Evolutionary conservation across 192 early-diverging fungal genomes (phyloP), one percentile per base, ranked within the genome.

Genomic region (Podila minutissima): DNA sequence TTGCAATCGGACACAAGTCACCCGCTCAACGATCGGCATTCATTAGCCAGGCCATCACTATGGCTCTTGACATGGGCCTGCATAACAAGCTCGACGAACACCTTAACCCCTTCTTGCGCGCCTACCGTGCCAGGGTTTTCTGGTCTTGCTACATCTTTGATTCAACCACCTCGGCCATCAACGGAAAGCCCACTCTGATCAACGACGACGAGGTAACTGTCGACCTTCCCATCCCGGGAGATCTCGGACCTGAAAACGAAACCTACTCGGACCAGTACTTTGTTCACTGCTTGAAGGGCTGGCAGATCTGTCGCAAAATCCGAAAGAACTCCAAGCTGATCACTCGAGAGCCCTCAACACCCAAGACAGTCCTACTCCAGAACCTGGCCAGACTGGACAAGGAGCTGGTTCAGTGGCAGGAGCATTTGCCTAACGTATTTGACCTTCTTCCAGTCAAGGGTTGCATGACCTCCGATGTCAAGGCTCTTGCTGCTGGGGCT

Each of bases 91-190:
- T 81, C 19, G 70, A 72, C 49, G 71, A 69, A 20, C 60, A 49
- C 33, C 48, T 66, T 1, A 31, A 69, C 46, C 64, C 50, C 1
- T 69, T 73, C 37, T 46, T 81, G 41, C 59, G 77, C 4, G 71
- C 77, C 4, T 81, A 81, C 22, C 24, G 77, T n/a, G 37, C 77
- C 8, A 71, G 77, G 12, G 62, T 81, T 26, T 81, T 81, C 51
- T 81, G 77, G 77, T 81, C 70, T 31, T 69, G 71, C 33, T 81
- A 69, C 49, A 31, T 81, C 28, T 81, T 81, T 66, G 77, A 81
- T 59, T 72, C 77, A 19, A 81, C 77, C 5, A 58, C 71, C 11
- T 81, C 77, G 3, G 77, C 77, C 46, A 69, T 81, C 62, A 67
- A 51, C 57, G 77, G 71, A 22, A 81, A 81, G 17, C 71, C 77